A percentile compares a stretch with the other conserved stretches of the same genome.
Conservation (phyloP, 2,329 filamentous ascomycete species). For the Aschersonia sp. region DNA sequence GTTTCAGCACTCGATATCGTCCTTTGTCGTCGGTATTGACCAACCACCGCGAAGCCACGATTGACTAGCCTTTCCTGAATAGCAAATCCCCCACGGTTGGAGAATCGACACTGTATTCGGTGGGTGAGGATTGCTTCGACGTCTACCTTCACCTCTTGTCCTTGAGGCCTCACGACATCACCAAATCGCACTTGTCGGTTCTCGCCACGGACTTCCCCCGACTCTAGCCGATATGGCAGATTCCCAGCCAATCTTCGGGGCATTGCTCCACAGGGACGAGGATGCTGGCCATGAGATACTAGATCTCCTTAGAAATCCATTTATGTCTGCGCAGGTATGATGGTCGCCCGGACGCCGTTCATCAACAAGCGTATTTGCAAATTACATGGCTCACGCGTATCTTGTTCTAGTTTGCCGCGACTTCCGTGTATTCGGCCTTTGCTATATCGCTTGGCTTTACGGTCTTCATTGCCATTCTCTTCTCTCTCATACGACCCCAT, state of each 20-base stretch:
- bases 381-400: neutral
- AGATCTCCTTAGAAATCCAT: conserved; percentile 34
- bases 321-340: conserved; percentile 15
- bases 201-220: no score
- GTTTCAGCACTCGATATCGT: neutral
- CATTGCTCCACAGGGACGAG: neutral
- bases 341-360: neutral
- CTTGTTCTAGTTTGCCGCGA: conserved; percentile 12
- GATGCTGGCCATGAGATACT: conserved; percentile 29
- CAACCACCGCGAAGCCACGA: neutral
- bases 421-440: conserved; percentile 63
- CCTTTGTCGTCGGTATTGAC: neutral
- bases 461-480: conserved; percentile 56
- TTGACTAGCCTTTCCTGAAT: no score
- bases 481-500: conserved; percentile 81
- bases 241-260: neutral
- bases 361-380: no score
- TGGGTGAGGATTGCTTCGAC: no score
- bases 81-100: no score
- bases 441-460: conserved; percentile 68
- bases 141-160: no score
- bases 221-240: neutral
- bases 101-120: no score
- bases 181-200: no score
- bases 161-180: no score